Percentiles rank a stretch among this genome's conserved stretches.
Evolutionary conservation across 2,329 filamentous ascomycete species (phyloP).

Genomic region (Cadophora gregata): DNA sequence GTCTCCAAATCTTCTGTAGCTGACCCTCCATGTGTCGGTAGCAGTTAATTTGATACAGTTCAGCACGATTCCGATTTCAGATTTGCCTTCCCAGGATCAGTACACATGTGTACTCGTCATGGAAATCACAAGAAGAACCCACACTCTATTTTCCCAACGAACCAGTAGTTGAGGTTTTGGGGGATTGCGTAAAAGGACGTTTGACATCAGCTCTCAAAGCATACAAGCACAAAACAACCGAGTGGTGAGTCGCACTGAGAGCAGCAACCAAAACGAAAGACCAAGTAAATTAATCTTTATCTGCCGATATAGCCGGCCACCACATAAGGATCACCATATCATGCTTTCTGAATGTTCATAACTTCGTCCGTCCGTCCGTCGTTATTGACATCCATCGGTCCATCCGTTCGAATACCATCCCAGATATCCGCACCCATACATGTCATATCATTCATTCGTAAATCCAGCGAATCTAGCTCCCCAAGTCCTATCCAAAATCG

Average conservation of each 20-base stretch:
- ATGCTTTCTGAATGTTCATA: conserved; percentile 10
- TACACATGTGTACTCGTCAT: no score
- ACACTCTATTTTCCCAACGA: no score
- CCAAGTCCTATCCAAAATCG: neutral
- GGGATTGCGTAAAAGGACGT: no score
- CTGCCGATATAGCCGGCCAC: conserved; percentile 13
- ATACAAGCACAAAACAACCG: neutral
- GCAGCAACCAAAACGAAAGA: neutral
- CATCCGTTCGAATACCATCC: neutral
- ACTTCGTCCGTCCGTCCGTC: conserved; percentile 2
- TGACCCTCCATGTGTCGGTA: no score
- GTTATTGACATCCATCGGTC: neutral
- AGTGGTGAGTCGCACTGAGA: no score
- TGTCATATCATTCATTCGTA: conserved; percentile 15
- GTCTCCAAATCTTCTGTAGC: no score
- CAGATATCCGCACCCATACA: conserved; percentile 3
- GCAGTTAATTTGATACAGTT: no score
- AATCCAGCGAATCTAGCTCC: conserved; percentile 10
- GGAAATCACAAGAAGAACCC: no score
- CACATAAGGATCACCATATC: conserved; percentile 9
- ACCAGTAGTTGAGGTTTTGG: no score
- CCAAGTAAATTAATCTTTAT: neutral
- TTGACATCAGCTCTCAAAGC: no score
- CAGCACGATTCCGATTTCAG: no score
- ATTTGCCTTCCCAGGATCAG: no score